Conservation (phyloP, 2,329 filamentous ascomycete genomes). For the Nemania sp. region DNA sequence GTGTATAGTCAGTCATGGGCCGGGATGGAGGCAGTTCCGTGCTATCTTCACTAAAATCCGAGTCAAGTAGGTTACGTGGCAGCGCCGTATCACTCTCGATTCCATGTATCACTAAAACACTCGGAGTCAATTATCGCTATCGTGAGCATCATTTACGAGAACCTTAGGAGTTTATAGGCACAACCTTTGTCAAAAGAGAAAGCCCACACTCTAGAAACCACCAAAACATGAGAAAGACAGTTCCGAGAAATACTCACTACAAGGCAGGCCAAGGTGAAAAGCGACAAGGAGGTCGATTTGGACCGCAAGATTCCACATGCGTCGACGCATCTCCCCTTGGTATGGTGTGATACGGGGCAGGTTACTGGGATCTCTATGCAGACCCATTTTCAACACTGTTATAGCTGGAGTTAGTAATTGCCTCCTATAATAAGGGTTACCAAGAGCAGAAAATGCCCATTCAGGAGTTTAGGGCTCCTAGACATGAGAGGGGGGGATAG, state of each 20-base stretch:
- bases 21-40: slow-evolving; percentile 67
- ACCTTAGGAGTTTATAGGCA: too few species aligned
- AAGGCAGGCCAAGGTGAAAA: slow-evolving; percentile 75
- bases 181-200: too few species aligned
- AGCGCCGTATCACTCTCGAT: slow-evolving; percentile 72
- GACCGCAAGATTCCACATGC: slow-evolving; percentile 65
- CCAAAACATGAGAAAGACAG: too few species aligned
- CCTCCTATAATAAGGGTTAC: too few species aligned
- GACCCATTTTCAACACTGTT: slow-evolving; percentile 70
- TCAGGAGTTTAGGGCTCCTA: too few species aligned
- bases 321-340: slow-evolving; percentile 66
- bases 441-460: too few species aligned
- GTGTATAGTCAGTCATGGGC: slow-evolving; percentile 69
- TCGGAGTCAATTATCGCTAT: too few species aligned
- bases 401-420: too few species aligned
- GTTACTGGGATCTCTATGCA: slow-evolving; percentile 67
- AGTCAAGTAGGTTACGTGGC: slow-evolving; percentile 73
- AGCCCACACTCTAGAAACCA: too few species aligned
- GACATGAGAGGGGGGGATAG: too few species aligned
- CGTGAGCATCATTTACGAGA: too few species aligned
- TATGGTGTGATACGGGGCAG: slow-evolving; percentile 64
- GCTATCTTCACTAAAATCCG: slow-evolving; percentile 71
- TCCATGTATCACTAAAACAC: slow-evolving; percentile 72
- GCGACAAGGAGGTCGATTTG: slow-evolving; percentile 74
- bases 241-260: too few species aligned